phyloP scores from a whole-genome alignment of 2,329 filamentous ascomycete species.

The Verticillium isaacii region DNA sequence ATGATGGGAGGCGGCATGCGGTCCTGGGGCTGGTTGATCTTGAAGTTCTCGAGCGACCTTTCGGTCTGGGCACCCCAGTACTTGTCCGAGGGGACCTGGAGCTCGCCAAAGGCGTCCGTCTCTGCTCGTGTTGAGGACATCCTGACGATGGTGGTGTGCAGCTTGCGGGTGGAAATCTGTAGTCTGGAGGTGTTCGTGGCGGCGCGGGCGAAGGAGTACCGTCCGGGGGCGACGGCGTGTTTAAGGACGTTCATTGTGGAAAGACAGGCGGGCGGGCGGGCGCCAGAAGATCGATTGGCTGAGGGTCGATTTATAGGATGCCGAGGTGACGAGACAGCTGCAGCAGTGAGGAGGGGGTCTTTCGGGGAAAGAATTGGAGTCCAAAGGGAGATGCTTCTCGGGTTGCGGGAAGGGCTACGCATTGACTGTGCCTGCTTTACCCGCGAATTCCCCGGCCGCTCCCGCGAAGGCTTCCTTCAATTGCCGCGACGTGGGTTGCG shows the following conservation, averaged over 20 bases:
- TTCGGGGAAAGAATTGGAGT: too few species aligned
- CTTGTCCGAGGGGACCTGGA: constrained; percentile 85
- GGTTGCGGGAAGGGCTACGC: neutral
- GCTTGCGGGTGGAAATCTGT: neutral
- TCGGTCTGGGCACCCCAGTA: constrained; percentile 99
- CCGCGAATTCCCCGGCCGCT: too few species aligned
- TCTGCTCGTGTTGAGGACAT: constrained; percentile 68
- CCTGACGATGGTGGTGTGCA: constrained; percentile 41
- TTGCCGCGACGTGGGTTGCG: too few species aligned
- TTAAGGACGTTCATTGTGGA: neutral
- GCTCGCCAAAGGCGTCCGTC: constrained; percentile 95
- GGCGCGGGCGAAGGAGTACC: neutral
- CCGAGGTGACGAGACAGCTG: neutral
- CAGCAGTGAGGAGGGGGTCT: too few species aligned
- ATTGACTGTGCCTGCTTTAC: too few species aligned
- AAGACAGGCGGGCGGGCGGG: neutral
- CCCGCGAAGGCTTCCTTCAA: too few species aligned
- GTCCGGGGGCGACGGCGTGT: neutral
- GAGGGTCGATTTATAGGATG: neutral
- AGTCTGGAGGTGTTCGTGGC: neutral
- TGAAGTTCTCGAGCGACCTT: constrained; percentile 94
- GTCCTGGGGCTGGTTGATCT: constrained; percentile 98
- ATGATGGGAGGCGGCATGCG: constrained; percentile 94
- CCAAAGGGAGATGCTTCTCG: too few species aligned
- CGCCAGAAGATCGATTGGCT: neutral